These are phyloP conservation scores for Myxozyma melibiosi DNA, from an alignment of 805 yeast genomes.

Conservation along the genomic window DNA sequence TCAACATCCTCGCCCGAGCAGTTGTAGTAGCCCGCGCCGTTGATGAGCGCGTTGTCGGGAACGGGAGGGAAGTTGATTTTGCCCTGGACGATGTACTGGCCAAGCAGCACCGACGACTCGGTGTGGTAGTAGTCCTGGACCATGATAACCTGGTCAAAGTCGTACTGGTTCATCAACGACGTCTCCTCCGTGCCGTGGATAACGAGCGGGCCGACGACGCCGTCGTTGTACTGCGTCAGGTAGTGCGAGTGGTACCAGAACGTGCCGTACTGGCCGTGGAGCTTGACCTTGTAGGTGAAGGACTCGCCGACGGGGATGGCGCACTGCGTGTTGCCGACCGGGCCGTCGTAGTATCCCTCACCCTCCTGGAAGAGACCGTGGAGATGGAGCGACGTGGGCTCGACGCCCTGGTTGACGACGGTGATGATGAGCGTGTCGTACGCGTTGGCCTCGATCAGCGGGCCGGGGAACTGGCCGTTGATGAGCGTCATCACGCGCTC, in stretches of 20 bases:
- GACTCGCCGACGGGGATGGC: constrained; percentile 49
- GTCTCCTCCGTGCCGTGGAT: constrained; percentile 8
- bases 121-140: constrained; percentile 23
- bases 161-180: constrained; percentile 8
- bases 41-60: constrained; percentile 20
- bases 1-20: constrained; percentile 16
- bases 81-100: constrained; percentile 41
- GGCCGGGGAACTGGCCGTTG: constrained; percentile 56
- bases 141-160: constrained; percentile 18
- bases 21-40: constrained; percentile 16
- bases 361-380: constrained; percentile 55
- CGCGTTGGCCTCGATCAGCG: constrained; percentile 47
- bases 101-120: not conserved
- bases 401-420: constrained; percentile 45
- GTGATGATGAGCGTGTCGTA: constrained; percentile 45
- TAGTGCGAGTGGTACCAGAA: constrained; percentile 61
- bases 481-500: constrained; percentile 44
- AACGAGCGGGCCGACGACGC: constrained; percentile 60
- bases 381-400: constrained; percentile 51
- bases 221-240: constrained; percentile 69
- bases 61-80: constrained; percentile 35
- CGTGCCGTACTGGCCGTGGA: constrained; percentile 49
- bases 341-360: constrained; percentile 56
- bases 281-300: constrained; percentile 49
- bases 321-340: constrained; percentile 53